Percentiles rank a stretch among this genome's conserved stretches.
These are phyloP conservation scores for Saitozyma sp. DNA, from an alignment of 768 basidiomycete species.

Conservation along the genomic window DNA sequence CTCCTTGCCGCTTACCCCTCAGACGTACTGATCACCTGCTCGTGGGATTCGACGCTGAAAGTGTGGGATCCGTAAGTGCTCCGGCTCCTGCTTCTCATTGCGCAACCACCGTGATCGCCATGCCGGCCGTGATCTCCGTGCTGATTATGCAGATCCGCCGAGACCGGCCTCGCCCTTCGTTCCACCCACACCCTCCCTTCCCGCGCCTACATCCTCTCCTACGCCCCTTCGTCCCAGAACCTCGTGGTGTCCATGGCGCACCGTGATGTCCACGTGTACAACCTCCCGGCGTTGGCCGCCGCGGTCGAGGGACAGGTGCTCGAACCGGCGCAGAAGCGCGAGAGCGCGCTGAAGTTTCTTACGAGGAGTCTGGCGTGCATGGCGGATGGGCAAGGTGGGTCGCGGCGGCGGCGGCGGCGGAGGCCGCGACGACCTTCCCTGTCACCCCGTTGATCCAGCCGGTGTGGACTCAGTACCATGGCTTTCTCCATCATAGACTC, in stretches of 20 bases:
- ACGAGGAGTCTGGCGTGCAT: constrained; percentile 88
- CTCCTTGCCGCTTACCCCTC: constrained; percentile 6
- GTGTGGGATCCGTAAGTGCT: constrained; percentile 69
- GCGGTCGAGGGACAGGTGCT: constrained; percentile 31
- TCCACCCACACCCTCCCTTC: constrained; percentile 71
- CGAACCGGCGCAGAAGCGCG: constrained; percentile 65
- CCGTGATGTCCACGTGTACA: constrained; percentile 84
- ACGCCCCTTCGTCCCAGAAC: constrained; percentile 69
- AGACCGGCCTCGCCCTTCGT: constrained; percentile 57
- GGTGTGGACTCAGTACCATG: neutral
- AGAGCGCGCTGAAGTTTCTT: constrained; percentile 94
- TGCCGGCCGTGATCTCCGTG: no score
- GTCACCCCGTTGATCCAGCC: constrained; percentile 1
- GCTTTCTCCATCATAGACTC: no score
- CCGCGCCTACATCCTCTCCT: constrained; percentile 73
- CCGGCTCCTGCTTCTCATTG: neutral
- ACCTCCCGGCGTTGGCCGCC: constrained; percentile 68
- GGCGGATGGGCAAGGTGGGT: constrained; percentile 80
- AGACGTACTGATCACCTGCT: constrained; percentile 79
- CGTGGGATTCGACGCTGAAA: constrained; percentile 86
- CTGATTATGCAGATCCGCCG: constrained; percentile 44
- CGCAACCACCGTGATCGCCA: constrained; percentile 54
- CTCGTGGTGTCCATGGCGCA: constrained; percentile 93
- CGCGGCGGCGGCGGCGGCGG: no score
- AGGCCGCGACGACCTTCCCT: no score